Base-by-base conservation (phyloP, 2,329 filamentous ascomycete genomes). In the Ceratocystis lukuohia region DNA sequence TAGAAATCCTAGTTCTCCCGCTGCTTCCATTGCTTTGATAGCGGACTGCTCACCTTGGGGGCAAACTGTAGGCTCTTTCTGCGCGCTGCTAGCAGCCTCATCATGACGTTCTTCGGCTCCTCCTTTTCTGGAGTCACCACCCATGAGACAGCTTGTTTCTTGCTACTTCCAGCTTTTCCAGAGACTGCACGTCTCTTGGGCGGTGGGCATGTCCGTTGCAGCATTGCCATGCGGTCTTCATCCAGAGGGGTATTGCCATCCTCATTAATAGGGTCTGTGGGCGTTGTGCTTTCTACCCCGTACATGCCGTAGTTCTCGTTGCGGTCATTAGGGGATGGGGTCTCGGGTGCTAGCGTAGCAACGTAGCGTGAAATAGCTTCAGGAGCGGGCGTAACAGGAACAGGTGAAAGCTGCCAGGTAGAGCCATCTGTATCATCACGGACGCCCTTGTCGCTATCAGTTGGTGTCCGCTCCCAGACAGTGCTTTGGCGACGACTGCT, bases 21-120 rank as follows among this genome's bases (percentile, higher is more conserved):
- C 69, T 70, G 75, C 56, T 72, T 75, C 82, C 82, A 85, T 30
- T 80, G 77, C 71, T 79, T 83, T 30, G 84, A 81, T 70, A 92
- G 76, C 1, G 88, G 89, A 74, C 88, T 92, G 20, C 82, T 86
- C 67, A 90, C 77, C 75, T 88, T 88, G 37, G 88, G 89, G 41
- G 87, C 87, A 77, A 86, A 91, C 72, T 89, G 87, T 74, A 91
- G 74, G 72, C 87, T 93, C 82, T 89, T 91, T 68, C 89, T 80
- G 68, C 88, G 80, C 0, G 88, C 88, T 10, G 86, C 84, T 80
- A 89, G 84, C 68, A 92, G 76, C 61, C 85, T 80, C 75, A 83
- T 80, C 69, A 84, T 76, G 66, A 88, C 78, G 22, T 77, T 77
- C 71, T 82, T 68, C 15, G 53, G 77, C 71, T 86, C 81, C 74